Percentiles rank a stretch among this genome's conserved stretches.
Evolutionary conservation across 2,329 filamentous ascomycete species (phyloP).

Genomic region (Aspergillus versicolor): DNA sequence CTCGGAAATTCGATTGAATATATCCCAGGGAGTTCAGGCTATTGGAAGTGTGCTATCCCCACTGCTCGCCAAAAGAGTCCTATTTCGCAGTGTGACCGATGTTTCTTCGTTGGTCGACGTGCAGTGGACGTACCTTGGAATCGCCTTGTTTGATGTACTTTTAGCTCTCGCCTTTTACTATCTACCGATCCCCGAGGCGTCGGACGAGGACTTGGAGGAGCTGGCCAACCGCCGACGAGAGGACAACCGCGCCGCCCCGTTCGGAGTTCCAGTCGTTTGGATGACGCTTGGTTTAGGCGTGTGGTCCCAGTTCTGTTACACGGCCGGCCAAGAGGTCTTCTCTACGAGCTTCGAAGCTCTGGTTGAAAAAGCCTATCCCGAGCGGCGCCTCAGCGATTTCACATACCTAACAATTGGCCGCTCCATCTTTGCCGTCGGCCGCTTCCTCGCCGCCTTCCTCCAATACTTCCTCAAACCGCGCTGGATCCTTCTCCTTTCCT

Average conservation of each 20-base stretch:
- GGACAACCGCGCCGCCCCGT: conserved; percentile 48
- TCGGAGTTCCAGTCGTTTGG: conserved; percentile 53
- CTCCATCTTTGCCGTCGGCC: conserved; percentile 57
- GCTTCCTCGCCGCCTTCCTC: conserved; percentile 56
- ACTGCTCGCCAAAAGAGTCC: conserved; percentile 58
- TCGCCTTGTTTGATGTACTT: conserved; percentile 59
- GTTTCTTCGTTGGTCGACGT: conserved; percentile 58
- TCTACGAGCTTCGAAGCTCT: conserved; percentile 50
- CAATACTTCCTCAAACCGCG: conserved; percentile 59
- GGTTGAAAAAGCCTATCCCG: conserved; percentile 40
- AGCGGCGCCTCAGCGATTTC: conserved; percentile 30
- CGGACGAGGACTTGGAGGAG: conserved; percentile 59
- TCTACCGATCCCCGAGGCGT: conserved; percentile 61
- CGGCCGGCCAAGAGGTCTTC: conserved; percentile 60
- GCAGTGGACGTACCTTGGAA: conserved; percentile 65
- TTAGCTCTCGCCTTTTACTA: conserved; percentile 62
- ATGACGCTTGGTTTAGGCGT: conserved; percentile 56
- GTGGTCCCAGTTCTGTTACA: conserved; percentile 60
- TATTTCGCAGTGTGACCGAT: conserved; percentile 52
- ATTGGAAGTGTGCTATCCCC: conserved; percentile 60
- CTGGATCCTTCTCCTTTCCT: conserved; percentile 55
- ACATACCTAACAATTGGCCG: conserved; percentile 56
- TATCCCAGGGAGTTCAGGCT: conserved; percentile 63
- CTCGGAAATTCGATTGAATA: conserved; percentile 59
- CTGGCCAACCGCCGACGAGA: conserved; percentile 52